These are phyloP conservation scores for Chlorella sp. DNA, from an alignment of 139 green algal species.

Conservation along the genomic window DNA sequence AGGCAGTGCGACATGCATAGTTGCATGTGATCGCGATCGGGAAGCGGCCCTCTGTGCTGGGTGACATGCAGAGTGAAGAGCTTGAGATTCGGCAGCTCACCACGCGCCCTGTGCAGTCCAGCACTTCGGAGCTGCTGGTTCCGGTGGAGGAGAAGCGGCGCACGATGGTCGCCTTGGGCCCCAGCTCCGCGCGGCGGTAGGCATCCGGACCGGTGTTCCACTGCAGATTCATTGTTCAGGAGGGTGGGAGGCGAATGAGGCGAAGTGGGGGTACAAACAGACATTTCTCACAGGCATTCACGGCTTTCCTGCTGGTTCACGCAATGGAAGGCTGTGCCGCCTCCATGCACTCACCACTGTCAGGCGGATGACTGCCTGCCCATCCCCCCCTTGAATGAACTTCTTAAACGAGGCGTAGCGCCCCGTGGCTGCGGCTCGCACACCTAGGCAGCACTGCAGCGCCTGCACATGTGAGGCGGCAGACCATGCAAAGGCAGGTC, in stretches of 20 bases:
- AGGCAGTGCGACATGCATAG: too few relatives aligned
- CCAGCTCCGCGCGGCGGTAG: slow-evolving; percentile 63
- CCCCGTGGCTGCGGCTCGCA: background rate
- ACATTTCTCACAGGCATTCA: too few relatives aligned
- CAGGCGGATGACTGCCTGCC: slow-evolving; percentile 51
- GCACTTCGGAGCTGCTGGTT: background rate
- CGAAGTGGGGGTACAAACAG: too few relatives aligned
- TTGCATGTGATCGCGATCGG: too few relatives aligned
- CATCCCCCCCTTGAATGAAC: slow-evolving; percentile 26
- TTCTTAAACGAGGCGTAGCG: background rate
- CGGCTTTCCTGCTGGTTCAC: too few relatives aligned
- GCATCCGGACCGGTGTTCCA: slow-evolving; percentile 75
- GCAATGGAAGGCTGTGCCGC: too few relatives aligned
- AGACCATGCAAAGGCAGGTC: too few relatives aligned
- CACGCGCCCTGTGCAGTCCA: background rate
- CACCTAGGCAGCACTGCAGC: slow-evolving; percentile 80
- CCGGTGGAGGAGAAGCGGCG: slow-evolving; percentile 7
- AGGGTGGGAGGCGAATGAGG: too few relatives aligned
- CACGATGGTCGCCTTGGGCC: slow-evolving; percentile 69
- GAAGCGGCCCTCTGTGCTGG: too few relatives aligned
- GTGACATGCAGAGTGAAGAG: too few relatives aligned
- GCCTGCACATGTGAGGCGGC: background rate
- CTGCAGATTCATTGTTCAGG: background rate
- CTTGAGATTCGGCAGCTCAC: background rate
- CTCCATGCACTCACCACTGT: slow-evolving; percentile 59